Percentiles rank a stretch among this genome's conserved stretches.
These are phyloP conservation scores for Cryptosporidium parvum DNA, from an alignment of 169 alveolate species.

Conservation along the genomic window DNA sequence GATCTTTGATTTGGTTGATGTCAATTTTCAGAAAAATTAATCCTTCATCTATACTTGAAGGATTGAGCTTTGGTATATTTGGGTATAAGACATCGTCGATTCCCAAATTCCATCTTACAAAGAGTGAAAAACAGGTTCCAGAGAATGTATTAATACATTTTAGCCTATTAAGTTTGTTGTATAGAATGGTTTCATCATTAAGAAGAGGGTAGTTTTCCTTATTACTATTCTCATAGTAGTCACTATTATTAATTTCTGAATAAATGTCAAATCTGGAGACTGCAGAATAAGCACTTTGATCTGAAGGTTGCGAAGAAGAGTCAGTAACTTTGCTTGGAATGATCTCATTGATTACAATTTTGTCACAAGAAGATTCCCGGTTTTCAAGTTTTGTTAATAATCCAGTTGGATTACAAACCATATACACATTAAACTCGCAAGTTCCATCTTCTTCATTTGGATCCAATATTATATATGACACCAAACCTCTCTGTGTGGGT, in stretches of 20 bases:
- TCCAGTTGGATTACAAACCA: slow-evolving; percentile 24
- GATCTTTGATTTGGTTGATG: neutral
- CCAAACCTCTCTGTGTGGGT: neutral
- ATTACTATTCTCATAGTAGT: neutral
- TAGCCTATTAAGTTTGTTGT: neutral
- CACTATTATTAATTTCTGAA: neutral
- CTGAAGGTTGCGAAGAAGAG: neutral
- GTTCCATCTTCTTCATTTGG: slow-evolving; percentile 11
- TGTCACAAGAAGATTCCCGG: neutral
- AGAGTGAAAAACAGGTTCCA: slow-evolving; percentile 23
- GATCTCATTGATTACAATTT: neutral
- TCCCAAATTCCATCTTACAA: slow-evolving; percentile 49
- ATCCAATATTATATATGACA: slow-evolving; percentile 8
- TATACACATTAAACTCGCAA: neutral
- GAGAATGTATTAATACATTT: slow-evolving; percentile 17
- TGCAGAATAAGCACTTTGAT: neutral
- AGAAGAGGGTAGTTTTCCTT: neutral
- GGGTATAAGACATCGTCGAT: slow-evolving; percentile 20
- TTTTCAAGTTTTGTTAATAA: neutral
- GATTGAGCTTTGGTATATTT: slow-evolving; percentile 17
- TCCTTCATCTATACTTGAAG: slow-evolving; percentile 17
- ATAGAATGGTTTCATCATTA: neutral
- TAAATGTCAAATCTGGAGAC: slow-evolving; percentile 54
- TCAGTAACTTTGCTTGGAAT: neutral
- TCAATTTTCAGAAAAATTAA: slow-evolving; percentile 29